A percentile compares a stretch with the other conserved stretches of the same genome.
These are phyloP conservation scores for Fusarium sp. DNA, from an alignment of 2,329 filamentous ascomycete species.

Conservation along the genomic window DNA sequence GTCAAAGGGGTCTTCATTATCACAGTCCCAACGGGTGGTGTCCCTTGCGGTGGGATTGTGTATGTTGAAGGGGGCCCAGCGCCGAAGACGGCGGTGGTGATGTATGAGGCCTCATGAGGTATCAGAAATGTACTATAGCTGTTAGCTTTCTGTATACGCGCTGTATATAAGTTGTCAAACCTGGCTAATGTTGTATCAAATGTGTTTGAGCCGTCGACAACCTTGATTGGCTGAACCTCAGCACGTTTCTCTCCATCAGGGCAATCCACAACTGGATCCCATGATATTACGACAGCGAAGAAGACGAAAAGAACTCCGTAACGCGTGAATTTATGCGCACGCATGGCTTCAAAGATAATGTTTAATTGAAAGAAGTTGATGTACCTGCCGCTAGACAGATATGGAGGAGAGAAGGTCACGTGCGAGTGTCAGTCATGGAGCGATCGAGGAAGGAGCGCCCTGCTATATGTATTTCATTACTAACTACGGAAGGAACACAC, in stretches of 20 bases:
- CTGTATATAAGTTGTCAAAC: neutral
- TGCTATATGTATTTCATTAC: neutral
- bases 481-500: neutral
- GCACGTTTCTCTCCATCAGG: neutral
- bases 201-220: constrained; percentile 13
- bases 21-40: constrained; percentile 4
- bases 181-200: constrained; percentile 9
- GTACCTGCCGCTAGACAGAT: neutral
- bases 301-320: neutral
- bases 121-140: neutral
- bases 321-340: neutral
- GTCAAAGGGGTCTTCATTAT: neutral
- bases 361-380: neutral
- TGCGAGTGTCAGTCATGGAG: neutral
- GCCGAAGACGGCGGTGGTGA: neutral
- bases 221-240: constrained; percentile 3
- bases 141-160: neutral
- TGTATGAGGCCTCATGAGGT: neutral
- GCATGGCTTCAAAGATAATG: neutral
- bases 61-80: neutral
- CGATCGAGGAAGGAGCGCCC: neutral
- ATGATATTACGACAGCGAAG: neutral
- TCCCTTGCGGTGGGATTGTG: constrained; percentile 1
- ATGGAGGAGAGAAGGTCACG: neutral
- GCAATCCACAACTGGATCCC: constrained; percentile 2